Evolutionary conservation across 192 early-diverging fungal species (phyloP), one percentile per base, ranked within the genome.

Genomic region (Chytriomyces confervae): DNA sequence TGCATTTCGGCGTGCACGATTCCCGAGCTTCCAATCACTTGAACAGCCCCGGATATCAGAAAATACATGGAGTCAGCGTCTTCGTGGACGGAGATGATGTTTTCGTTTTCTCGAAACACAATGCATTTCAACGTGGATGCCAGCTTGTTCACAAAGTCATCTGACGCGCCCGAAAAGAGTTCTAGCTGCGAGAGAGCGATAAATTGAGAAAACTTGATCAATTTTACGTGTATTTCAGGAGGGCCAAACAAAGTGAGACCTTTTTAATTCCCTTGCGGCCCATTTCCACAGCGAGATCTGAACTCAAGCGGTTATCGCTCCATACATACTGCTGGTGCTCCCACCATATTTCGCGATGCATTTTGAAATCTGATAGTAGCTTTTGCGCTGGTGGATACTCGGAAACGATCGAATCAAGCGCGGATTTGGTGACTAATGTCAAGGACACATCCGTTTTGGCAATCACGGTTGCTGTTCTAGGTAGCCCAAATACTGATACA

Each of bases 1-100:
- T 51, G 47, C 61, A 87, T 73, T 63, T 87, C 86, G 7, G 85
- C 85, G 66, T 85, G 86, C 6, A 86, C 78, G 53, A 57, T 57
- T 57, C 53, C 53, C 46, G 75, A 45, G 24, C 61, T 23, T 20
- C 75, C 71, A 20, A 87, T 44, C 0, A 87, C 86, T 49, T 83
- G 64, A 20, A 86, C 82, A 1, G 79, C n/a, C 5, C 86, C 86
- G 20, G 70, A 65, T 45, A 86, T 36, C 49, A 86, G 80, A 67
- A 83, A 87, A 60, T 80, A 87, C 50, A 87, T 84, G 71, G 67
- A 67, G 57, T 77, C 77, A 13, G 86, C 79, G 49, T 75, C 70
- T 69, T 86, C 85, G 53, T 79, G 80, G 7, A 53, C 78, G n/a
- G 36, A 48, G 18, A 87, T 82, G 62, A 87, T 84, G 27, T 60